phyloP scores from a whole-genome alignment of 2,329 filamentous ascomycete species.

The Aspergillus aculeatus region DNA sequence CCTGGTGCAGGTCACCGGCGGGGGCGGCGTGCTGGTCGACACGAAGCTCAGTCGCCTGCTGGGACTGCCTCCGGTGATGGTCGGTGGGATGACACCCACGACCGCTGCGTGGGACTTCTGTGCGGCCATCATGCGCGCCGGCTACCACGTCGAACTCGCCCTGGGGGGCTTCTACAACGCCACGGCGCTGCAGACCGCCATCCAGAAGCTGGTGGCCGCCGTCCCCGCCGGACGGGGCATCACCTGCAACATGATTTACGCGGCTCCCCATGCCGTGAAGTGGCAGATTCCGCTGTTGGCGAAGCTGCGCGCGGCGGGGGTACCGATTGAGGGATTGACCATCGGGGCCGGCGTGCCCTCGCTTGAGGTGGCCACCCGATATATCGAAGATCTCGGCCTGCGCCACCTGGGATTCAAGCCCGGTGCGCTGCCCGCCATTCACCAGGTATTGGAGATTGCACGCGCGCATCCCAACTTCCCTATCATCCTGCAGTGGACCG shows the following conservation, averaged over 20 bases:
- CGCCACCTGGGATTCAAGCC: conserved; percentile 1
- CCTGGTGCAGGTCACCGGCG: background rate
- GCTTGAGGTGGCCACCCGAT: background rate
- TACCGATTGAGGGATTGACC: background rate
- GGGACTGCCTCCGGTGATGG: conserved; percentile 4
- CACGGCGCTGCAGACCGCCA: background rate
- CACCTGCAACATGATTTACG: conserved; percentile 10
- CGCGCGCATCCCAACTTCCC: background rate
- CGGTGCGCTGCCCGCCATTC: background rate
- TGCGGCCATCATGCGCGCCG: conserved; percentile 7
- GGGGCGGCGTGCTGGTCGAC: background rate
- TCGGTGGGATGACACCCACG: conserved; percentile 10
- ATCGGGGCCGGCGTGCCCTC: background rate
- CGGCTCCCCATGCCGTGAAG: background rate
- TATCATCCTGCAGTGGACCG: background rate
- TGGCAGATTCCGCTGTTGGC: conserved; percentile 6
- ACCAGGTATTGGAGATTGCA: background rate
- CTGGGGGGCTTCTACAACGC: conserved; percentile 3
- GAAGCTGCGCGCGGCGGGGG: background rate
- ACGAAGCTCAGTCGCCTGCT: conserved; percentile 5
- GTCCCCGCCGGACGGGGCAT: background rate
- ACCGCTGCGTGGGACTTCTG: conserved; percentile 5
- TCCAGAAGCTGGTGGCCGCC: background rate
- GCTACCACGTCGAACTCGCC: conserved; percentile 8
- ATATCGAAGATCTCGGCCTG: background rate